Evolutionary conservation across 148 eudicot species (phyloP).

Genomic region (Nepenthes mirabilis): DNA sequence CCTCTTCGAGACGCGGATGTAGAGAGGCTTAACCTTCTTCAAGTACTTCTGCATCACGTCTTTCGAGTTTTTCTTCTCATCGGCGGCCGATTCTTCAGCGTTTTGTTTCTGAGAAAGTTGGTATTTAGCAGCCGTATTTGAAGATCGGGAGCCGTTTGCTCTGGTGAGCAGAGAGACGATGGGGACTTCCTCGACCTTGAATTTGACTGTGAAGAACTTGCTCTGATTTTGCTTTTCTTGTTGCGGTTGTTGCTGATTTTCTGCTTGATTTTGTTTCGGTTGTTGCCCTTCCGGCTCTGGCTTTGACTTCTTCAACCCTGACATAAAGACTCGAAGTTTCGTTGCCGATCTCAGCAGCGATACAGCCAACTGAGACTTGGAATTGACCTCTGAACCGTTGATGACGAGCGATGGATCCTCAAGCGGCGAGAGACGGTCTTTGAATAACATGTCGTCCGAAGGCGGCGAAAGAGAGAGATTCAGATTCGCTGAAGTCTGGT

Average conservation of each 20-base stretch:
- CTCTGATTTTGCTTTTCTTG: constrained; percentile 1
- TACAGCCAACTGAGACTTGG: constrained; percentile 14
- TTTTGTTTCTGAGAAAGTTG: neutral
- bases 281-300: constrained; percentile 7
- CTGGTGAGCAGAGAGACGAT: constrained; percentile 49
- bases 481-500: neutral
- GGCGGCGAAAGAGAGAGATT: constrained; percentile 25
- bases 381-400: constrained; percentile 13
- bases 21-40: constrained; percentile 55
- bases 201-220: constrained; percentile 38
- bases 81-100: constrained; percentile 1
- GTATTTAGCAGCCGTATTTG: neutral
- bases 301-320: constrained; percentile 51
- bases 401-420: constrained; percentile 10
- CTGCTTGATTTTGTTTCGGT: constrained; percentile 1
- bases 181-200: constrained; percentile 45
- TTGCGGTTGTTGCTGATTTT: neutral
- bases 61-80: constrained; percentile 29
- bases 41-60: constrained; percentile 59
- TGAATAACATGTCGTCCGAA: constrained; percentile 47
- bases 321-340: constrained; percentile 47
- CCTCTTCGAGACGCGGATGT: constrained; percentile 45
- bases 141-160: constrained; percentile 17
- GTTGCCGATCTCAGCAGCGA: constrained; percentile 40
- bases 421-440: constrained; percentile 27